Evolutionary conservation across 2,329 filamentous ascomycete species (phyloP).

Genomic region (Chaetomiaceae sp.): DNA sequence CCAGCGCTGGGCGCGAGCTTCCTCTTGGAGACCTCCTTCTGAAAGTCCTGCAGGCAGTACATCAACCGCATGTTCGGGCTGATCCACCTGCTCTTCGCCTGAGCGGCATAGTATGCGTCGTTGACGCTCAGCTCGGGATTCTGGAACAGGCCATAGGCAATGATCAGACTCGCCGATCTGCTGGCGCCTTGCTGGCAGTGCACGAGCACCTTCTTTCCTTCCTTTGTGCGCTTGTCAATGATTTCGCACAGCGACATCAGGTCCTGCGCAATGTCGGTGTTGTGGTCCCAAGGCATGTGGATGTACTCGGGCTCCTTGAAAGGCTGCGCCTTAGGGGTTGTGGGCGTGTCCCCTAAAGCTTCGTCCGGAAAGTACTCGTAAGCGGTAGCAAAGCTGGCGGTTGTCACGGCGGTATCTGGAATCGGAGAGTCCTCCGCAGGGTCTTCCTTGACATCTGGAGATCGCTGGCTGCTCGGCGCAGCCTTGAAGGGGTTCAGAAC

Average conservation of each 20-base stretch:
- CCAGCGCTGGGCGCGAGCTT: constrained; percentile 40
- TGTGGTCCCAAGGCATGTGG: constrained; percentile 83
- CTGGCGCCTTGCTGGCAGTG: constrained; percentile 85
- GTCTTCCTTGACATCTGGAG: constrained; percentile 27
- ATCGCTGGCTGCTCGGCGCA: constrained; percentile 18
- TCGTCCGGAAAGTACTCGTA: constrained; percentile 49
- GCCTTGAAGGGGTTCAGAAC: constrained; percentile 66
- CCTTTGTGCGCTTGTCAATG: constrained; percentile 65
- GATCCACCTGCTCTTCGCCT: constrained; percentile 79
- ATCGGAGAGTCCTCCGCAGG: constrained; percentile 39
- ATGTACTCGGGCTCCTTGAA: constrained; percentile 68
- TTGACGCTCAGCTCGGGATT: constrained; percentile 72
- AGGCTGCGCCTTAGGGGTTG: constrained; percentile 49
- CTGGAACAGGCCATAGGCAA: constrained; percentile 77
- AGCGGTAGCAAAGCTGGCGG: constrained; percentile 53
- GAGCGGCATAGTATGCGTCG: constrained; percentile 75
- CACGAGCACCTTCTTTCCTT: constrained; percentile 72
- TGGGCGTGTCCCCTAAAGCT: constrained; percentile 42
- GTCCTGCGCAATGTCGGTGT: constrained; percentile 76
- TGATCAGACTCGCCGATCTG: constrained; percentile 77
- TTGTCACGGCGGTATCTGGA: constrained; percentile 52
- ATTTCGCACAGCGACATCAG: constrained; percentile 67
- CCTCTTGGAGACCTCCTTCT: constrained; percentile 54
- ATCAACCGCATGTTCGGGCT: constrained; percentile 89
- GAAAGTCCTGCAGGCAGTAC: constrained; percentile 81